A percentile compares a stretch with the other conserved stretches of the same genome.
Conservation (phyloP, 1,139 yeast genomes). For the Yarrowia galli region DNA sequence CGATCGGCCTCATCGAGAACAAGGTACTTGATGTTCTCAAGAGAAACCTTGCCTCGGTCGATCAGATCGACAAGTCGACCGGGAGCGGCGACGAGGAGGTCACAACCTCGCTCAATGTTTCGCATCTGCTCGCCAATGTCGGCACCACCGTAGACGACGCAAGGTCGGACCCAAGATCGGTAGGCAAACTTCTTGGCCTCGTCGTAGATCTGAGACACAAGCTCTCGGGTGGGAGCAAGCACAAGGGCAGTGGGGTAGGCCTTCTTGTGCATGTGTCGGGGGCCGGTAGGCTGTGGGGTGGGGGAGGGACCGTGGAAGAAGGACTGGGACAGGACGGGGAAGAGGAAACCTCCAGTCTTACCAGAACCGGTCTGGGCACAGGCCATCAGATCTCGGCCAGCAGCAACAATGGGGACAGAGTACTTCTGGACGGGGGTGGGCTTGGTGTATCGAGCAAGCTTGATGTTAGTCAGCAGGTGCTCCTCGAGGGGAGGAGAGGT, state of each 20-base stretch:
- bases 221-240: constrained; percentile 98
- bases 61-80: constrained; percentile 97
- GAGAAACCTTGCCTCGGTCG: constrained; percentile 92
- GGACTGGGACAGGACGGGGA: constrained; percentile 95
- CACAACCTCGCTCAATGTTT: constrained; percentile 93
- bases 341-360: constrained; percentile 98
- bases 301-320: constrained; percentile 88
- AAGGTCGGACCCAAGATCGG: constrained; percentile 98
- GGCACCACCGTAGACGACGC: constrained; percentile 98
- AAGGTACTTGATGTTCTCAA: constrained; percentile 87
- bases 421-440: constrained; percentile 99
- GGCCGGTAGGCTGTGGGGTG: constrained; percentile 55
- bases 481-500: constrained; percentile 92
- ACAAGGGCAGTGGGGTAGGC: constrained; percentile 95
- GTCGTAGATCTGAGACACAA: constrained; percentile 94
- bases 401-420: constrained; percentile 95
- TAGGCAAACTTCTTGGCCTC: constrained; percentile 95
- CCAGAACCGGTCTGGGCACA: constrained; percentile 99
- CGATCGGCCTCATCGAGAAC: constrained; percentile 99
- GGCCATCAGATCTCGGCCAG: constrained; percentile 98
- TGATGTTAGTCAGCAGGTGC: constrained; percentile 85
- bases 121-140: constrained; percentile 87
- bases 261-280: constrained; percentile 55
- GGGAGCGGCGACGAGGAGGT: constrained; percentile 95
- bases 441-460: constrained; percentile 85